Evolutionary conservation across 192 early-diverging fungal species (phyloP), one percentile per base, ranked within the genome.

Genomic region (Linnemannia elongata): DNA sequence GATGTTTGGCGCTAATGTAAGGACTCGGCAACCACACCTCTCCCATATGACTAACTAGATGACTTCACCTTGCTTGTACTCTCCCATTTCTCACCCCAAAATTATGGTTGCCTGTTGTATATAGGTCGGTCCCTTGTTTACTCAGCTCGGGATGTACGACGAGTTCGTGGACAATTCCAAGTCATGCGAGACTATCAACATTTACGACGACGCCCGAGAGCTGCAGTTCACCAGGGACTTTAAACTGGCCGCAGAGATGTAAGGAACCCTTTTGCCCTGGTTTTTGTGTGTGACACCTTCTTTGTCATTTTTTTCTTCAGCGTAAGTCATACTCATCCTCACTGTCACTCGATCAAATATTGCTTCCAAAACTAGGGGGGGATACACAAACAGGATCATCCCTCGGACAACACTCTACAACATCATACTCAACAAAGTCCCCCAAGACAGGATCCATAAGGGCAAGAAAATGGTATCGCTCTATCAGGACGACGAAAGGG

Each of bases 381-480:
- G 78, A 39, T 38, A 68, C 24, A 10, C 12, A 8, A 42, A 41
- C 10, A 55, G 72, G 2, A 60, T 82, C 9, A 70, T 82, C 74
- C 75, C 60, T 33, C 80, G 80, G 8, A 74, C 73, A 7, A 44
- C 66, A 6, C 68, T 82, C 38, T 76, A 82, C 38, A n/a, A 76
- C 4, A 57, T 76, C 49, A 39, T 82, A 6, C 80, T 82, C 15
- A 57, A 74, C 41, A 73, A 76, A n/a, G 72, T 82, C 5, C 80
- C 80, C 36, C 42, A 75, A 13, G 74, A 76, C 27, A 76, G 76
- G 69, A 38, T 85, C 68, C 66, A 75, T 3, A 76, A 74, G 73
- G 73, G 77, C 6, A 85, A 85, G 30, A 68, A 75, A 36, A 45
- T 85, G 30, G 7, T 85, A 1, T 57, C 68, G 0, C 5, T 80